Evolutionary conservation across 2,329 filamentous ascomycete genomes (phyloP), one percentile per base, ranked within the genome.

Genomic region (Aureobasidium leucospermi): DNA sequence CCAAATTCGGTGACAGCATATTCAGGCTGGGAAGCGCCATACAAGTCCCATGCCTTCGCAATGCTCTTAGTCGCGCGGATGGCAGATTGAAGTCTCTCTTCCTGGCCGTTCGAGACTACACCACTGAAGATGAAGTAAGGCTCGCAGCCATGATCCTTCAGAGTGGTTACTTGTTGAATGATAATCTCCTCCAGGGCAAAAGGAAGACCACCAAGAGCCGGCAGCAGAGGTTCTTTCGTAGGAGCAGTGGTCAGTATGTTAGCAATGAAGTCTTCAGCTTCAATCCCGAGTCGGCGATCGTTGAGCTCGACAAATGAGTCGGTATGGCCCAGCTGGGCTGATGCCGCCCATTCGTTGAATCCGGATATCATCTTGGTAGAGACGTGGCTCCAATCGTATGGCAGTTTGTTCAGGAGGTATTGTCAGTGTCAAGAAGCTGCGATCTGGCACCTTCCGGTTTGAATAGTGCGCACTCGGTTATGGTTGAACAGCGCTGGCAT

Each of bases 71-170:
- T 64, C 2, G 69, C 67, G 49, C 64, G 45, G n/a, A 56, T 48
- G 9, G 57, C 43, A 31, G 58, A 29, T 13, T 59, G 46, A 7
- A 63, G 43, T 29, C 56, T 61, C 8, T 56, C 49, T 19, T 63
- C 58, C 41, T 63, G 60, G n/a, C 58, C 60, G 41, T 85, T 85
- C 62, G 91, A 82, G 41, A 90, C 85, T 67, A 96, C 83, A 38
- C 94, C 94, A 71, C 93, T 89, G 74, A 99, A 99, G 55, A 99
- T 81, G 72, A 99, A 97, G 63, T 95, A 78, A 1, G 89, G 89
- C n/a, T 79, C 84, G 56, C 96, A 86, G 19, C 83, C 82, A 4
- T 67, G 64, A 47, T 81, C 80, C 62, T 84, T 83, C 79, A 94
- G 90, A 61, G 79, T 78, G 62, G 88, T 81, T 32, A 99, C 78